Evolutionary conservation across 352 stramenopile genomes (phyloP), one percentile per base, ranked within the genome.

Genomic region (Phytophthora pluvialis): DNA sequence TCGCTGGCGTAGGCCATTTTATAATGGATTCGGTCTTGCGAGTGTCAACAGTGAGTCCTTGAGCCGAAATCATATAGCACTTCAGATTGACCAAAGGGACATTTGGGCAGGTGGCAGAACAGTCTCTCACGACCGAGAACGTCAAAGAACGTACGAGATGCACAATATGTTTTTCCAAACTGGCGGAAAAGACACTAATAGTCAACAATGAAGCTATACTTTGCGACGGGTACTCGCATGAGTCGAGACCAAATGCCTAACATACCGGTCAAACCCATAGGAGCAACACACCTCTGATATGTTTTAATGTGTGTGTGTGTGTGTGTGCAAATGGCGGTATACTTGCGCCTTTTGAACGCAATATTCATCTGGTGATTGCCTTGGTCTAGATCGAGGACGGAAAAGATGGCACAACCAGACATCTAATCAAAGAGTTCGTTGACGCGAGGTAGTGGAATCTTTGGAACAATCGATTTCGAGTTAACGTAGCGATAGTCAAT

Each of bases 251-350:
- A 86, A 5, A 72, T 60, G 28, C 67, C 64, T 10, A 67, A 67
- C 71, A 82, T 86, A 31, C 73, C 71, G 16, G 49, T 45, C 9
- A 86, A 21, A 26, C 73, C 67, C 64, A 86, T 78, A 12, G 66
- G 76, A n/a, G 66, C 70, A 10, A 81, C 67, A 58, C 53, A 78
- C 68, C 69, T 81, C 33, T 84, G 69, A 61, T 78, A 77, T 10
- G 60, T 79, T 47, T 81, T 69, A n/a, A 52, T 32, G 38, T 77
- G 44, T 1, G 68, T 74, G 4, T 68, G 57, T n/a, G n/a, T n/a
- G n/a, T n/a, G n/a, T n/a, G n/a, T n/a, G n/a, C n/a, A 21, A 83
- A 83, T 5, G 72, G n/a, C 67, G 13, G 61, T 77, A 31, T 74
- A 81, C 60, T 63, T 38, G 10, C 54, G 45, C 39, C 36, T 43